Base-by-base conservation (phyloP, 2,329 filamentous ascomycete species). In the Hirsutella minnesotensis region DNA sequence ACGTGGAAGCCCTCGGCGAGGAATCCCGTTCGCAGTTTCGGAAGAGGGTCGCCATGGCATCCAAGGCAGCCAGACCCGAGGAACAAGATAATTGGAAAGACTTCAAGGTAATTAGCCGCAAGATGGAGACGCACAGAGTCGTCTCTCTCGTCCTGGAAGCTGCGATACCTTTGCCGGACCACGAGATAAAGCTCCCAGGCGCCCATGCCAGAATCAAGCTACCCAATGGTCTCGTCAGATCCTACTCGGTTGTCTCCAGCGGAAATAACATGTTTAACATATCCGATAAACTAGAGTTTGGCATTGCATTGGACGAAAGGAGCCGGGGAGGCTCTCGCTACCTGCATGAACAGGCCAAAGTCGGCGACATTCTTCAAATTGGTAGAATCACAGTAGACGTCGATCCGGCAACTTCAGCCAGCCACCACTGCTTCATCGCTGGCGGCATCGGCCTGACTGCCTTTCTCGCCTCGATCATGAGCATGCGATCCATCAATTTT, bases 401-500 rank as follows among this genome's bases (percentile, higher is more conserved):
- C 20, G 66, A 67, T 2, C 56, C 68, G 2, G 63, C 61, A 0
- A 53, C 45, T 3, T 59, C 66, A 1, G 73, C 73, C 8, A 75
- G 73, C 48, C 66, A 73, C 40, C 78, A 82, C 48, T 64, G 83
- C 33, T 75, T 82, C 51, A 71, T 84, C 24, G 76, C 69, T 0
- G 79, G 75, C 9, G 80, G 79, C 0, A 76, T 83, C 24, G 80
- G 79, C 1, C 72, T 83, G 47, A 83, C 80, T 2, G 79, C 79
- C 0, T 83, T 83, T 48, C 52, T 83, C 9, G 51, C 63, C 1
- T 60, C 77, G 20, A 53, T 75, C 3, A 58, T 70, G 39, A 41
- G 24, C 1, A 67, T 67, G 46, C 53, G 59, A 15, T 27, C 50
- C 4, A 70, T 72, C 45, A 65, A 77, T 51, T 71, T 60, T 54